phyloP scores from a whole-genome alignment of 257 asterid genomes.

The Galeopsis tetrahit region DNA sequence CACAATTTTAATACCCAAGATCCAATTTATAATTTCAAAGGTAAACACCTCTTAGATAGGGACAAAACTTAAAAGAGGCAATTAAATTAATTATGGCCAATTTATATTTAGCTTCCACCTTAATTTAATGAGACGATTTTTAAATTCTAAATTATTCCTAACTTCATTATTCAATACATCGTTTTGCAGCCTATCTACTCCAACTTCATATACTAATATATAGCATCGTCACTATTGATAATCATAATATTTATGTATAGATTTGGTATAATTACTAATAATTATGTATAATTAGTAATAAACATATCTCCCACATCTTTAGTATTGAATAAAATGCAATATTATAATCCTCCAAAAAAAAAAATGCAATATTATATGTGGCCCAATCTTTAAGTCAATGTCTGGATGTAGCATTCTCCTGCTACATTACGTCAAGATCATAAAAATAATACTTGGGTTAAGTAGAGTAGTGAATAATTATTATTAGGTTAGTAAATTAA shows the following conservation, averaged over 20 bases:
- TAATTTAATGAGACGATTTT: too few relatives aligned
- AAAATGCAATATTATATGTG: not conserved
- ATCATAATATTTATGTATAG: not conserved
- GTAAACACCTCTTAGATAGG: too few relatives aligned
- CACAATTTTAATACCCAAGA: too few relatives aligned
- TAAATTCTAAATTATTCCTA: too few relatives aligned
- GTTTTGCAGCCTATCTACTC: not conserved
- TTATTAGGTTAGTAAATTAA: constrained; percentile 35
- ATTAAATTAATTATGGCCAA: too few relatives aligned
- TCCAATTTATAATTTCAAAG: too few relatives aligned
- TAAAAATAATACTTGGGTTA: constrained; percentile 34
- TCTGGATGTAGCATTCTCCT: constrained; percentile 19
- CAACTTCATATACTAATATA: not conserved
- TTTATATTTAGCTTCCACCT: too few relatives aligned
- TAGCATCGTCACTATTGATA: not conserved
- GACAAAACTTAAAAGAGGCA: too few relatives aligned
- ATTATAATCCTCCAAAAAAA: too few relatives aligned
- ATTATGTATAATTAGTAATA: not conserved
- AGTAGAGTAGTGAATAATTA: constrained; percentile 33
- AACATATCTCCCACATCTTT: not conserved
- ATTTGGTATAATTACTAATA: not conserved
- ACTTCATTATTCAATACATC: too few relatives aligned
- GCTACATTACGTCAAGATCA: constrained; percentile 20
- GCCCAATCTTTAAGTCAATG: constrained; percentile 38
- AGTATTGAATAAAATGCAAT: not conserved